A percentile compares a stretch with the other conserved stretches of the same genome.
Evolutionary conservation across 1,139 yeast genomes (phyloP).

Genomic region (Debaryomycetaceae sp.): DNA sequence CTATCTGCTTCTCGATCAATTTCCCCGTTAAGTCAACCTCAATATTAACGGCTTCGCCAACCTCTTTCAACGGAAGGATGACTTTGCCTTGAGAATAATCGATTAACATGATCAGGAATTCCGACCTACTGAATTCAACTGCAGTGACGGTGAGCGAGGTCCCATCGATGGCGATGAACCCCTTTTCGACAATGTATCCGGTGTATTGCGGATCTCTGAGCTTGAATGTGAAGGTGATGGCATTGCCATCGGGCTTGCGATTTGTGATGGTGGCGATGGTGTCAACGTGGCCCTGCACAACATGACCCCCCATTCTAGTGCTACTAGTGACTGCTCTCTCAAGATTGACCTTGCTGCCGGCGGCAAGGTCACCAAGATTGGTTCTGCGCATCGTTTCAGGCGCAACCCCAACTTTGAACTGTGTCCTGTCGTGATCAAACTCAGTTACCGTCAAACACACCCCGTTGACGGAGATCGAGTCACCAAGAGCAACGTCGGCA

Average conservation of each 20-base stretch:
- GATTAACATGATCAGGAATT: conserved; percentile 85
- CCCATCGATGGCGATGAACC: conserved; percentile 89
- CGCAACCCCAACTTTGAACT: conserved; percentile 85
- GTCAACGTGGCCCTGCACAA: conserved; percentile 97
- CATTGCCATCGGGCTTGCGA: conserved; percentile 64
- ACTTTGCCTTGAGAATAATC: conserved; percentile 87
- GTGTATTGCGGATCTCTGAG: conserved; percentile 62
- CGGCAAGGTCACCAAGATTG: conserved; percentile 56
- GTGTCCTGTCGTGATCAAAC: conserved; percentile 44
- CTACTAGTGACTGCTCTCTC: conserved; percentile 86
- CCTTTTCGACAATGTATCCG: conserved; percentile 85
- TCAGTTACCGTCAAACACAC: conserved; percentile 93
- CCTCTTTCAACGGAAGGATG: conserved; percentile 57
- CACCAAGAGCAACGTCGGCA: conserved; percentile 84
- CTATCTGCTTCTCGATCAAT: conserved; percentile 81
- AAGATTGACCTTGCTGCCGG: conserved; percentile 68
- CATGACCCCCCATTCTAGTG: conserved; percentile 91
- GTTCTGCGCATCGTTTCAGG: conserved; percentile 89
- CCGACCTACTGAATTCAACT: conserved; percentile 54
- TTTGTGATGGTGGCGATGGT: conserved; percentile 68
- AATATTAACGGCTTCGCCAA: conserved; percentile 71
- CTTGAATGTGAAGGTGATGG: conserved; percentile 70
- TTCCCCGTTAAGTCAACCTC: conserved; percentile 96
- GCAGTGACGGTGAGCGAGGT: conserved; percentile 86
- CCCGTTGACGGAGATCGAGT: conserved; percentile 87